Evolutionary conservation across 768 basidiomycete species (phyloP), one percentile per base, ranked within the genome.

Genomic region (Clitopilus hobsonii): DNA sequence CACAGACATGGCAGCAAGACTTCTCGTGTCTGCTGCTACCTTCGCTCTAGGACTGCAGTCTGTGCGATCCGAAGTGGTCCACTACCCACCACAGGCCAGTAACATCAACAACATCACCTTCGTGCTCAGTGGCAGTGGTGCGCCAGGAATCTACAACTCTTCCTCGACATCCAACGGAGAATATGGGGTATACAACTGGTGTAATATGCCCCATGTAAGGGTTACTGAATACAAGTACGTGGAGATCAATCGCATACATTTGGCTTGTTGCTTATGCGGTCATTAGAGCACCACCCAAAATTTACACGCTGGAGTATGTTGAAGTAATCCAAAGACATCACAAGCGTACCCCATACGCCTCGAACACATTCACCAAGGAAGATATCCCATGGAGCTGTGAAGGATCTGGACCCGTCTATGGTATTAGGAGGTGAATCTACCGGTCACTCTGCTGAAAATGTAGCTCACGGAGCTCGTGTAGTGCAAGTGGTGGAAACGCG

Each of bases 271-370:
- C 23, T 28, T 48, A 24, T 24, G 18, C 25, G 49, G 27, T 51
- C 38, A 14, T 14, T 52, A 78, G 76, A 59, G 67, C 65, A 11
- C 77, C 74, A 16, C 57, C 74, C 0, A 54, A 58, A 16, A 65
- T 71, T 0, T 76, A 61, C 53, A 67, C 62, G 2, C 65, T 81
- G 13, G 65, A 74, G 64, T 81, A 76, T 58, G 77, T 80, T 7
- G 78, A 81, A 63, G 67, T 80, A 14, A 78, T 81, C 51, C 80
- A 81, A 29, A 65, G 79, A 28, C 80, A 81, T 60, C 80, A 81
- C 53, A 81, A 81, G 54, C 75, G 79, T 13, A 80, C 78, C 0
- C 79, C 80, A 2, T 81, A 80, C 60, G 65, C 64, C 0, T 75
- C 77, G 13, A 81, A 80, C 53, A 78, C 74, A 0, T 81, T 80